phyloP scores from a whole-genome alignment of 1,284 basidiomycete genomes.

The Porphyrellus sp. region DNA sequence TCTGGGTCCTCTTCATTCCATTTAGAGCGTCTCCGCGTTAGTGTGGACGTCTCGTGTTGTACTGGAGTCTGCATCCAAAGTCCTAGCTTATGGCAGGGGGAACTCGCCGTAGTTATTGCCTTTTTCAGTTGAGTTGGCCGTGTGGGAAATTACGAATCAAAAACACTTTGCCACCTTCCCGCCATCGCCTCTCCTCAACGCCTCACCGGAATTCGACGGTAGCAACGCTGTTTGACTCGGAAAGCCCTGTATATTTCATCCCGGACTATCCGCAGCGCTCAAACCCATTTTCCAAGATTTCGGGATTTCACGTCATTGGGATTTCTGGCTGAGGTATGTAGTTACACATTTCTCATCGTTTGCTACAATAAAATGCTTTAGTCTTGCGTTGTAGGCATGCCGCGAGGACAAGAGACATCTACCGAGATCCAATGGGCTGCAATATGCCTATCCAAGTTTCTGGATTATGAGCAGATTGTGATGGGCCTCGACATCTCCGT shows the following conservation, averaged over 20 bases:
- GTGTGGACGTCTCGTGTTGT: conserved; percentile 36
- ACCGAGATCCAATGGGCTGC: not conserved
- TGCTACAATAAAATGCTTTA: too few relatives aligned
- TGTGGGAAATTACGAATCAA: too few relatives aligned
- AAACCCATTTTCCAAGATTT: not conserved
- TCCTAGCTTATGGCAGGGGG: too few relatives aligned
- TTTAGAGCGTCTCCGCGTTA: conserved; percentile 66
- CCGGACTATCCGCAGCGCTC: not conserved
- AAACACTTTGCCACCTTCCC: too few relatives aligned
- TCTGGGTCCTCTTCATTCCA: conserved; percentile 59
- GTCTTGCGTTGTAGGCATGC: not conserved
- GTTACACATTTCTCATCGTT: too few relatives aligned
- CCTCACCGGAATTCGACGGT: not conserved
- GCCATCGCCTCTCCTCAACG: not conserved
- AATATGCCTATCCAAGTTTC: not conserved
- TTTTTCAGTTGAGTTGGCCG: too few relatives aligned
- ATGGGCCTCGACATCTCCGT: not conserved
- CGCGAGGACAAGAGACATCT: not conserved
- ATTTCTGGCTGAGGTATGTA: not conserved
- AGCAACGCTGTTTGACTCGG: not conserved
- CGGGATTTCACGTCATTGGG: not conserved
- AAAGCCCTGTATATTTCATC: not conserved
- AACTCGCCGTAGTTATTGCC: too few relatives aligned
- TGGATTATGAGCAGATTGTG: not conserved
- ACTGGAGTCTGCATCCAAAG: conserved; percentile 6